These are phyloP conservation scores for Suhomyces anneliseae DNA, from an alignment of 1,139 yeast genomes.

Conservation along the genomic window DNA sequence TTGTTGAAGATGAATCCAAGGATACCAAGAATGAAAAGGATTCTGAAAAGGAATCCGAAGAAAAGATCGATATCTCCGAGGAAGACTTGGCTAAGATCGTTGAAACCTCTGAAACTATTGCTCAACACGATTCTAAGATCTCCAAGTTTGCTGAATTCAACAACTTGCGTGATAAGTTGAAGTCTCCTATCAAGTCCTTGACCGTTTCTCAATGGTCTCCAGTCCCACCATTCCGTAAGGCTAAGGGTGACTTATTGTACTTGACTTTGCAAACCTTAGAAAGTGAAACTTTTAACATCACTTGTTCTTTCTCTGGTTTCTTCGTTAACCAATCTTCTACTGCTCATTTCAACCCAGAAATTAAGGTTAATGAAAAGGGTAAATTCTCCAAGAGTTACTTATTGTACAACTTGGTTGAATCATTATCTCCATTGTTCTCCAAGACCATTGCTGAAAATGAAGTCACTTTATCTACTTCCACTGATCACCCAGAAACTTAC, in stretches of 20 bases:
- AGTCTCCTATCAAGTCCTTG: conserved; percentile 52
- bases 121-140: conserved; percentile 8
- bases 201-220: conserved; percentile 86
- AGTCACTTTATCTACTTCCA: conserved; percentile 42
- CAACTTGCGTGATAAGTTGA: conserved; percentile 25
- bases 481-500: conserved; percentile 56
- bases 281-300: conserved; percentile 73
- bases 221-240: conserved; percentile 62
- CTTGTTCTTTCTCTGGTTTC: conserved; percentile 78
- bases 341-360: conserved; percentile 66
- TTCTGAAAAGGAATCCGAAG: conserved; percentile 12
- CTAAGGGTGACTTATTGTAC: conserved; percentile 79
- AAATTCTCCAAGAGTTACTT: conserved; percentile 43
- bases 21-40: conserved; percentile 8
- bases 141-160: conserved; percentile 17
- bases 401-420: conserved; percentile 51
- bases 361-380: conserved; percentile 44
- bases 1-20: not conserved
- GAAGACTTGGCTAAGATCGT: conserved; percentile 12
- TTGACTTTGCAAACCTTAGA: conserved; percentile 76
- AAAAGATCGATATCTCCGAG: conserved; percentile 15
- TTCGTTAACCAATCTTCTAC: conserved; percentile 69
- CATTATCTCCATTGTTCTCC: conserved; percentile 55
- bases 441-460: conserved; percentile 41
- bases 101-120: conserved; percentile 12